phyloP scores from a whole-genome alignment of 2,329 filamentous ascomycete species.

The Monosporascus sp. region DNA sequence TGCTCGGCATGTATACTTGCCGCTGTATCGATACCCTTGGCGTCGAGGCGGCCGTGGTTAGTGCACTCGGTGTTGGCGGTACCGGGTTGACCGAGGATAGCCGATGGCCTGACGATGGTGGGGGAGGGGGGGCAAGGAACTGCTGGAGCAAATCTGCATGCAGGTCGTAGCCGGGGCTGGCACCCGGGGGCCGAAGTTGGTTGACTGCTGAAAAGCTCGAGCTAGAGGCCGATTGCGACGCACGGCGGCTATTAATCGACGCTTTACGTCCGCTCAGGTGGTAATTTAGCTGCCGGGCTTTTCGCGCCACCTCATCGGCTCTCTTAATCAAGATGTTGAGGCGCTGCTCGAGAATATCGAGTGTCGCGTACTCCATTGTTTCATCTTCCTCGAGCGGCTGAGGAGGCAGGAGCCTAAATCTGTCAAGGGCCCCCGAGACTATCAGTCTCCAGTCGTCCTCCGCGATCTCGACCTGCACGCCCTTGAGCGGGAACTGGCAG shows the following conservation, averaged over 20 bases:
- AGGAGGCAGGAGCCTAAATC: slow-evolving; percentile 64
- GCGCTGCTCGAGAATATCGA: slow-evolving; percentile 79
- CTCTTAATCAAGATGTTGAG: slow-evolving; percentile 71
- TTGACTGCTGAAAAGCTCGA: slow-evolving; percentile 33
- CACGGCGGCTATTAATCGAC: slow-evolving; percentile 63
- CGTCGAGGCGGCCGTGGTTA: slow-evolving; percentile 22
- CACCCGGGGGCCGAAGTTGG: slow-evolving; percentile 21
- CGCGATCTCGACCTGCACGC: slow-evolving; percentile 75
- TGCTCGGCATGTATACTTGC: slow-evolving; percentile 17
- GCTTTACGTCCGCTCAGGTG: slow-evolving; percentile 68
- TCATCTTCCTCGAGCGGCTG: slow-evolving; percentile 83
- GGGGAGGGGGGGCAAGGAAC: slow-evolving; percentile 32
- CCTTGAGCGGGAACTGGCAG: slow-evolving; percentile 79
- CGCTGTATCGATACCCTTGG: slow-evolving; percentile 24
- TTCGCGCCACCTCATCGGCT: slow-evolving; percentile 64
- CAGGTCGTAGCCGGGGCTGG: slow-evolving; percentile 38
- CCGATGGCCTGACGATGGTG: slow-evolving; percentile 21
- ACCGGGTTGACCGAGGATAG: slow-evolving; percentile 23
- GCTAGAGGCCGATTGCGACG: slow-evolving; percentile 31
- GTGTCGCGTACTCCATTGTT: slow-evolving; percentile 73
- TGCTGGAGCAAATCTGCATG: slow-evolving; percentile 53
- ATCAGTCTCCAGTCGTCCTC: slow-evolving; percentile 87
- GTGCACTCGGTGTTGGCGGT: slow-evolving; percentile 24
- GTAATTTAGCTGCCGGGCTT: slow-evolving; percentile 73
- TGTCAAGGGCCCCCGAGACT: slow-evolving; percentile 74